Evolutionary conservation across 768 basidiomycete species (phyloP).

Genomic region (Fomitopsis pulvina): DNA sequence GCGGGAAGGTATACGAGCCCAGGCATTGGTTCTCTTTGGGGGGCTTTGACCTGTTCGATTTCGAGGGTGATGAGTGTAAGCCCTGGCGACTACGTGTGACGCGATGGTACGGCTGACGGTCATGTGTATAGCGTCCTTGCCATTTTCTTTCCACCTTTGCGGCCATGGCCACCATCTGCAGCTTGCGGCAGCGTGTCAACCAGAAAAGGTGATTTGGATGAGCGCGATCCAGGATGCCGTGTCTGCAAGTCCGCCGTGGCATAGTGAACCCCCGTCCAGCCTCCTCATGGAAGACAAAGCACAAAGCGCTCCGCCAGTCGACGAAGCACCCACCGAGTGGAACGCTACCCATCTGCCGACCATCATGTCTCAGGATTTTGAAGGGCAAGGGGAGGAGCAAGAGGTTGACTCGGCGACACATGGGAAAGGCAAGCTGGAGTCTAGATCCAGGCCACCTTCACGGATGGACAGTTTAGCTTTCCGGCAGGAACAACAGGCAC

Average conservation of each 20-base stretch:
- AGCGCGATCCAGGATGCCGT: conserved; percentile 51
- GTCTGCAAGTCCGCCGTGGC: conserved; percentile 39
- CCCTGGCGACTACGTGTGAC: conserved; percentile 11
- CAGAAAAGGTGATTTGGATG: conserved; percentile 88
- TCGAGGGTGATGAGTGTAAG: conserved; percentile 70
- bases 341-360: conserved; percentile 19
- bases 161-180: conserved; percentile 73
- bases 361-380: conserved; percentile 26
- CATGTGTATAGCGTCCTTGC: conserved; percentile 55
- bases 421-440: conserved; percentile 2
- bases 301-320: conserved; percentile 29
- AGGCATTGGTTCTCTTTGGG: conserved; percentile 82
- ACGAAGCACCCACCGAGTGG: conserved; percentile 12
- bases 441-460: conserved; percentile 8
- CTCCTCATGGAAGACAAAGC: conserved; percentile 36
- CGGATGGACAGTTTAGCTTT: conserved; percentile 15
- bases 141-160: conserved; percentile 67
- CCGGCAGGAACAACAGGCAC: conserved; percentile 15
- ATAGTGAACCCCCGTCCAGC: conserved; percentile 58
- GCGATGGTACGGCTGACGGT: neutral
- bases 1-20: conserved; percentile 72
- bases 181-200: conserved; percentile 75
- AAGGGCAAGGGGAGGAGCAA: conserved; percentile 9
- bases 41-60: conserved; percentile 64
- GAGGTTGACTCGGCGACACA: neutral